Evolutionary conservation across 2,329 filamentous ascomycete genomes (phyloP).

Genomic region (Clarireedia paspali): DNA sequence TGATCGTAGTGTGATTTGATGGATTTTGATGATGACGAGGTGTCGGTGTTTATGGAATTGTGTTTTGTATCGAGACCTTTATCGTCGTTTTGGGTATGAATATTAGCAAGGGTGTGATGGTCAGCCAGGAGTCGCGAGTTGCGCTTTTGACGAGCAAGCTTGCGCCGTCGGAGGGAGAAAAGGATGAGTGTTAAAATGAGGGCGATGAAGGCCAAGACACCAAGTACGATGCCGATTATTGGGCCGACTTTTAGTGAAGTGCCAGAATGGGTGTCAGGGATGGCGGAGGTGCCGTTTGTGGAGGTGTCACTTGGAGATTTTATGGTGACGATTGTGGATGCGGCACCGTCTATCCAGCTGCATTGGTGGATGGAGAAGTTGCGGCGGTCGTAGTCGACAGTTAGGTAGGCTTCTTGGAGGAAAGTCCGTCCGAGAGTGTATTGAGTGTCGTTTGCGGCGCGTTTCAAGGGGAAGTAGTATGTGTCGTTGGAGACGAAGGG

Average conservation of each 20-base stretch:
- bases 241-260: background rate
- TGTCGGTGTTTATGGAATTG: background rate
- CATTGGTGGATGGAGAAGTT: constrained; percentile 34
- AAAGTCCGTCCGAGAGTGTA: constrained; percentile 33
- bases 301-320: background rate
- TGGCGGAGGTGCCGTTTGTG: background rate
- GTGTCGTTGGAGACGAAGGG: constrained; percentile 23
- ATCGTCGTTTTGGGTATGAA: background rate
- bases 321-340: constrained; percentile 9
- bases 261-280: background rate
- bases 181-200: background rate
- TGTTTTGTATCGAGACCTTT: background rate
- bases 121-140: background rate
- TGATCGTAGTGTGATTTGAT: background rate
- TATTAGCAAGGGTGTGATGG: background rate
- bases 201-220: background rate
- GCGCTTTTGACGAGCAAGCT: no score
- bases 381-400: constrained; percentile 33
- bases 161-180: background rate
- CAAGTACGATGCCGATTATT: background rate
- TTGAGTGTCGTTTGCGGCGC: constrained; percentile 29
- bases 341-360: constrained; percentile 28
- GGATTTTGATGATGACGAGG: background rate
- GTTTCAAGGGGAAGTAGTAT: constrained; percentile 34
- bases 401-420: constrained; percentile 32